Evolutionary conservation across 495 filamentous ascomycete genomes (phyloP).

Genomic region (Lophium mytilinum): DNA sequence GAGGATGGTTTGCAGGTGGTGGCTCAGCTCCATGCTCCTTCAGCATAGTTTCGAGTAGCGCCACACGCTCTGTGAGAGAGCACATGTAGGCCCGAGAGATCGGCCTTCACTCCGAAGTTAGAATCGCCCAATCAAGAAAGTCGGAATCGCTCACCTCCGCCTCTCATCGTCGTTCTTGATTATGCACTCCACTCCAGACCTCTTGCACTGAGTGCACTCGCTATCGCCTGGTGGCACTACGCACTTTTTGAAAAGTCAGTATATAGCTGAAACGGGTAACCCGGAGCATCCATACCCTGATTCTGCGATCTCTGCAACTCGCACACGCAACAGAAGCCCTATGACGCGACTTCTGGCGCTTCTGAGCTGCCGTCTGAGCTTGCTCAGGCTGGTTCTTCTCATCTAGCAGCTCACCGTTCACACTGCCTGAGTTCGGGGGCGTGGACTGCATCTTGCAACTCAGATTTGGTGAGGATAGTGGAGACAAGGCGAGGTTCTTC

Average conservation of each 20-base stretch:
- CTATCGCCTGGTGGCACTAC: constrained; percentile 45
- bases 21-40: constrained; percentile 40
- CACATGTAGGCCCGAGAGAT: constrained; percentile 52
- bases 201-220: constrained; percentile 47
- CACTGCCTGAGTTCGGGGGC: neutral
- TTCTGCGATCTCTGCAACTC: constrained; percentile 42
- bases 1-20: constrained; percentile 45
- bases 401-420: constrained; percentile 3
- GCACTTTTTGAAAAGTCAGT: constrained; percentile 25
- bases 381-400: constrained; percentile 2
- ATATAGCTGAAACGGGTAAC: neutral
- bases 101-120: constrained; percentile 29
- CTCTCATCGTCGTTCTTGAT: constrained; percentile 52
- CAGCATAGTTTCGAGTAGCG: constrained; percentile 43
- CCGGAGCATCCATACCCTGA: constrained; percentile 30
- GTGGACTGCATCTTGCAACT: neutral
- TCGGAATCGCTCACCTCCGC: constrained; percentile 32
- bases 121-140: no score
- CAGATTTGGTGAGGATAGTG: neutral
- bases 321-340: constrained; percentile 35
- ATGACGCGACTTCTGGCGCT: constrained; percentile 21
- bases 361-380: neutral
- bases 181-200: constrained; percentile 43
- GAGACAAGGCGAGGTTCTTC: neutral
- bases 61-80: constrained; percentile 44